Conservation (phyloP, 176 grass and related monocot genomes). For the Avena sativa region DNA sequence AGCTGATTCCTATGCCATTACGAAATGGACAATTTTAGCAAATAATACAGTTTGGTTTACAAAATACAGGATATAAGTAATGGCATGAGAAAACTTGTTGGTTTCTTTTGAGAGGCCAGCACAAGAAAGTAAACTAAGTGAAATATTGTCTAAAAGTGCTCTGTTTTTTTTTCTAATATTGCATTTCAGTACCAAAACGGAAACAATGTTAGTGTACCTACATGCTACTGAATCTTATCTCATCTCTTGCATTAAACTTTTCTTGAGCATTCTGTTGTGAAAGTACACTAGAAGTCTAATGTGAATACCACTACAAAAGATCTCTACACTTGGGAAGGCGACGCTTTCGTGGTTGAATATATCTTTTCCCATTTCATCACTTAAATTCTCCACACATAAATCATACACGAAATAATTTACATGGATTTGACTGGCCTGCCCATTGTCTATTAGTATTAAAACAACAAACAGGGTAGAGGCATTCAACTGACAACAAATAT, state of each 20-base stretch:
- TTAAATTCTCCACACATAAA: background rate
- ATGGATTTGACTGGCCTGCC: background rate
- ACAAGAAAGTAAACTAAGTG: background rate
- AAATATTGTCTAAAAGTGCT: background rate
- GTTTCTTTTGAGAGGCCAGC: background rate
- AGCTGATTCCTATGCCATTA: background rate
- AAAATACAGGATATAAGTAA: background rate
- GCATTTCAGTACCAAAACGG: background rate
- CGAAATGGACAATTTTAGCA: background rate
- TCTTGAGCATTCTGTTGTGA: background rate
- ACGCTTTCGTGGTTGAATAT: background rate
- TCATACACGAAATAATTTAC: background rate
- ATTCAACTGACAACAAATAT: background rate
- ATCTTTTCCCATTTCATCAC: background rate
- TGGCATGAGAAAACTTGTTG: background rate
- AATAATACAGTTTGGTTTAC: background rate
- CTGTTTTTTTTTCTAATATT: background rate
- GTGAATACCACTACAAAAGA: constrained; percentile 5
- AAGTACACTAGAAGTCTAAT: background rate
- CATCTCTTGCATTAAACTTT: background rate
- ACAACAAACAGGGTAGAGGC: background rate
- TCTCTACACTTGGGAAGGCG: background rate
- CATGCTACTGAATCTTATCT: background rate
- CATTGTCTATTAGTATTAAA: background rate
- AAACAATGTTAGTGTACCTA: background rate